These are phyloP conservation scores for Capronia coronata DNA, from an alignment of 2,329 filamentous ascomycete species.

Conservation along the genomic window DNA sequence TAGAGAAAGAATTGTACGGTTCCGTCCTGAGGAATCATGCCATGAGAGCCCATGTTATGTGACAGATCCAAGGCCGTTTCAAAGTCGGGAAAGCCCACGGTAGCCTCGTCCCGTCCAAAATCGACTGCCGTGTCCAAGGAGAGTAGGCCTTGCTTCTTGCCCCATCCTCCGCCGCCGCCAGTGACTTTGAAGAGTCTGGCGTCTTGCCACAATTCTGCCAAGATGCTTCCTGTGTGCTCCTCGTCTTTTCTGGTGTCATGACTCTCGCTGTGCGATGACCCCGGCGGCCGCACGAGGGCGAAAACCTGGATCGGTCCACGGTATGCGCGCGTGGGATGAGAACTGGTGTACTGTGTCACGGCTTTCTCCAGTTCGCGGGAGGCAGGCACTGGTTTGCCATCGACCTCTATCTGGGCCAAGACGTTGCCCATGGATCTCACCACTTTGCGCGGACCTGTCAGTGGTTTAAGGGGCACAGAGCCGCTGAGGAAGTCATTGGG, in stretches of 20 bases:
- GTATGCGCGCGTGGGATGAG: constrained; percentile 4
- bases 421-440: constrained; percentile 28
- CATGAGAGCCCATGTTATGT: constrained; percentile 2
- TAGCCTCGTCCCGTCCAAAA: constrained; percentile 2
- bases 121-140: constrained; percentile 25
- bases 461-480: constrained; percentile 13
- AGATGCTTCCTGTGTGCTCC: background rate
- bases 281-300: constrained; percentile 18
- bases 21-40: constrained; percentile 12
- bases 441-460: constrained; percentile 23
- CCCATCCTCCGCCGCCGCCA: constrained; percentile 29
- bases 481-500: constrained; percentile 1
- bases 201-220: constrained; percentile 8
- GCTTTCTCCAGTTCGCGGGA: constrained; percentile 27
- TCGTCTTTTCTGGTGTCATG: background rate
- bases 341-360: constrained; percentile 9
- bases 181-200: constrained; percentile 26
- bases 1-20: constrained; percentile 18
- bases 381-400: constrained; percentile 18
- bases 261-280: background rate
- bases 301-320: constrained; percentile 16
- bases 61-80: constrained; percentile 4
- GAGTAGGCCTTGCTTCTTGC: constrained; percentile 27
- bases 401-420: constrained; percentile 23
- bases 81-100: constrained; percentile 11